A percentile compares a stretch with the other conserved stretches of the same genome.
Evolutionary conservation across 1,139 yeast species (phyloP).

Genomic region (Eremothecium sinecaudum): DNA sequence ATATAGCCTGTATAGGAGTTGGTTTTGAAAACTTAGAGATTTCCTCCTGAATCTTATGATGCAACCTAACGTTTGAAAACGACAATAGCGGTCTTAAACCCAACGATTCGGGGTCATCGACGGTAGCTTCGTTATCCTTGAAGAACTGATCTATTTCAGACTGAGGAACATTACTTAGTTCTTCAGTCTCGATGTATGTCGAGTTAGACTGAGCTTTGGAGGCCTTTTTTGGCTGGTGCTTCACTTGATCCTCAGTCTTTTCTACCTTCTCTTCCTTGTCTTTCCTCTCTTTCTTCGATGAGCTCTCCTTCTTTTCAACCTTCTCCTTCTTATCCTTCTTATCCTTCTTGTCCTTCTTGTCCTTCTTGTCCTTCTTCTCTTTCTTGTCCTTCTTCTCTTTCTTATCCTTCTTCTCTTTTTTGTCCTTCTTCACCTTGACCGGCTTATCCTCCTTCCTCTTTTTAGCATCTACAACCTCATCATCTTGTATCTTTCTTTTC

Average conservation of each 20-base stretch:
- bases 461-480: constrained; percentile 34
- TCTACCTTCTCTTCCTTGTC: constrained; percentile 29
- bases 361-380: constrained; percentile 35
- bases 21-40: constrained; percentile 74
- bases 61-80: constrained; percentile 54
- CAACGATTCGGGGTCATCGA: constrained; percentile 55
- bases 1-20: constrained; percentile 92
- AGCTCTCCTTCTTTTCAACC: constrained; percentile 30
- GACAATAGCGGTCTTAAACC: constrained; percentile 60
- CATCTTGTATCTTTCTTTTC: constrained; percentile 34
- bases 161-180: constrained; percentile 36
- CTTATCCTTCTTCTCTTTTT: constrained; percentile 31
- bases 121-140: constrained; percentile 62
- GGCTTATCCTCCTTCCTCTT: constrained; percentile 28
- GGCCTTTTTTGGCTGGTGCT: constrained; percentile 36
- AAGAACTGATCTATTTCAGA: constrained; percentile 54
- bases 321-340: constrained; percentile 30
- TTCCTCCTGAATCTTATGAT: constrained; percentile 45
- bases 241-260: constrained; percentile 34
- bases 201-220: constrained; percentile 29
- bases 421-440: constrained; percentile 30
- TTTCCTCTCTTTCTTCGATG: constrained; percentile 28
- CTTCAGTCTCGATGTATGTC: constrained; percentile 18
- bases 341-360: constrained; percentile 32
- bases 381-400: constrained; percentile 27